A percentile compares a stretch with the other conserved stretches of the same genome.
Evolutionary conservation across 192 early-diverging fungal species (phyloP).

Genomic region (Podila minutissima): DNA sequence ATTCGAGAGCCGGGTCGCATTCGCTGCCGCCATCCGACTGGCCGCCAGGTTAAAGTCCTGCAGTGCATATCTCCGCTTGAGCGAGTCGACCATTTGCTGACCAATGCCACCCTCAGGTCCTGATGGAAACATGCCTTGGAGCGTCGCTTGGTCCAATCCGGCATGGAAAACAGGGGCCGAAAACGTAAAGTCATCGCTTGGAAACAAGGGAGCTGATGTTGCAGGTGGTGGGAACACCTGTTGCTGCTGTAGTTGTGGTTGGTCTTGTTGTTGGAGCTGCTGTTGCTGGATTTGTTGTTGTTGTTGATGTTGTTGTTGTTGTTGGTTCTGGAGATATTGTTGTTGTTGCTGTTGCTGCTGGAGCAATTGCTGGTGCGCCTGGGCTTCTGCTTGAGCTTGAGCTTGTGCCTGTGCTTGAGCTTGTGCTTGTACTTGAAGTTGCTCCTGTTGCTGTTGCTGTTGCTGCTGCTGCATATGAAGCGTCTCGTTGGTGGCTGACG

Average conservation of each 20-base stretch:
- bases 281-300: slow-evolving; percentile 1
- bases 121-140: slow-evolving; percentile 23
- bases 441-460: slow-evolving; percentile 15
- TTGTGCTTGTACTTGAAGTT: slow-evolving; percentile 17
- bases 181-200: slow-evolving; percentile 45
- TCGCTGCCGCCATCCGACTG: slow-evolving; percentile 19
- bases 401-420: slow-evolving; percentile 21
- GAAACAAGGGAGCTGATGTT: slow-evolving; percentile 26
- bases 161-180: slow-evolving; percentile 41
- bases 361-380: slow-evolving; percentile 9
- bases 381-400: neutral
- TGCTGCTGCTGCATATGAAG: slow-evolving; percentile 27
- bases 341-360: slow-evolving; percentile 23
- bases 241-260: slow-evolving; percentile 27
- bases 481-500: slow-evolving; percentile 10
- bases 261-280: slow-evolving; percentile 16
- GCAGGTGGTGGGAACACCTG: slow-evolving; percentile 8
- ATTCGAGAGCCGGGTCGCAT: slow-evolving; percentile 16
- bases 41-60: slow-evolving; percentile 42
- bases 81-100: slow-evolving; percentile 45
- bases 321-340: slow-evolving; percentile 14
- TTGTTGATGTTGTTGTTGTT: slow-evolving; percentile 33
- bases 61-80: slow-evolving; percentile 38
- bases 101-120: slow-evolving; percentile 50
- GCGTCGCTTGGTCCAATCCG: slow-evolving; percentile 20